Evolutionary conservation across 169 alveolate species (phyloP), one percentile per base, ranked within the genome.

Genomic region (Plasmodium cynomolgi): DNA sequence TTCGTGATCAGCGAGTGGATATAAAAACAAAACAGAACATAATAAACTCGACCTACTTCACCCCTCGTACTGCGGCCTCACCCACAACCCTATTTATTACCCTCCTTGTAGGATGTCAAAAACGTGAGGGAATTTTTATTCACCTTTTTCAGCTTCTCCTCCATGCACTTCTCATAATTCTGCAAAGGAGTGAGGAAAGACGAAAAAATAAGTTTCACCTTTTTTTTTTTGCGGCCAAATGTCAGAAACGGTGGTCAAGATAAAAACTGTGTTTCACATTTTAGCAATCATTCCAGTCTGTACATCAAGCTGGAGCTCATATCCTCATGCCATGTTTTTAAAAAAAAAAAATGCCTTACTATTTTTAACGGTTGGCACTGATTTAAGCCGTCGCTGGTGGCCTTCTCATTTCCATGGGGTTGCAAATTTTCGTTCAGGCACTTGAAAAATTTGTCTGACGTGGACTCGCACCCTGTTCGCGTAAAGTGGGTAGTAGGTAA

Each of bases 81-180:
- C 26, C 74, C 74, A 20, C 34, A n/a, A 0, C 33, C 75, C 75
- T 84, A 39, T 84, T 84, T 33, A 54, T 58, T 31, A 29, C 37
- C 3, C 41, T 58, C 93, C 13, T 85, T 85, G 81, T 85, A 85
- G 50, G 41, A 26, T 54, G 93, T 85, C 68, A 85, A 77, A 85
- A 85, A 85, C 85, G 79, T 75, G 37, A 85, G 73, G 23, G 93
- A 33, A 7, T 50, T 50, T 75, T 85, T 77, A 47, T 50, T 82
- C 82, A 85, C 56, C 26, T 47, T 75, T 37, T 85, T 75, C 58
- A 85, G 73, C 33, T 56, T 85, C 15, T 77, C 84, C 9, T 85
- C 93, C 26, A 83, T 85, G 26, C 93, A 85, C 44, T 85, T 85
- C 17, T 85, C 93, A 33, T 85, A 85, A 77, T 75, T 85, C 93